Base-by-base conservation (phyloP, 2,329 filamentous ascomycete species). In the Volutella citrinella region DNA sequence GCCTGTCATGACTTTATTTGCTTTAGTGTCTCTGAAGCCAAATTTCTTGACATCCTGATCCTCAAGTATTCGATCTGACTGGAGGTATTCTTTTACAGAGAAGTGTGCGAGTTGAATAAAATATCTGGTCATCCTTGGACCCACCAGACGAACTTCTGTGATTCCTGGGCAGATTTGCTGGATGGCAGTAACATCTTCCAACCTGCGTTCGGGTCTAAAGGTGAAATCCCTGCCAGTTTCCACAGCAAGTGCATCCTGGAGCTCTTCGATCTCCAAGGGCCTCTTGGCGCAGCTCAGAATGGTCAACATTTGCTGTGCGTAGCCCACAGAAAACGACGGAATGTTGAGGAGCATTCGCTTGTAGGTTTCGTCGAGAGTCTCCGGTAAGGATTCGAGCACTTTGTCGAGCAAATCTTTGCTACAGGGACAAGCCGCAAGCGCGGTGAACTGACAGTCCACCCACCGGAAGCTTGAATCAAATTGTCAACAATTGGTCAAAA, bases 381-480 rank as follows among this genome's bases (percentile, higher is more conserved):
- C 50, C 1, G 60, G 44, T 10, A 58, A 44, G 16, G 30, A 31
- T 31, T 57, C 40, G n/a, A 46, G 59, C 45, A 34, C 50, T 41
- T 46, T 45, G 33, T 34, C 34, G 40, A 20, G 55, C 10, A 30
- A 26, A 21, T 36, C 19, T 20, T 38, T 27, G 16, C 30, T 38
- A 7, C 19, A 16, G 12, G 32, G 38, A 18, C 47, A 50, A 7
- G 18, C 26, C 4, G 13, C 32, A 7, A 52, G 34, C 10, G 30
- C 38, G 12, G 36, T 33, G 23, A 52, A 43, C 14, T 52, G 48
- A 31, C 40, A 51, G 12, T 43, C 42, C 12, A 49, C 48, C 46
- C 46, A 52, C 19, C 43, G 40, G 37, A 34, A 63, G 34, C 44
- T 54, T n/a, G n/a, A n/a, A n/a, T n/a, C n/a, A n/a, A n/a, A n/a